These are phyloP conservation scores for Begonia masoniana DNA, from an alignment of 306 rosid species.

Conservation along the genomic window DNA sequence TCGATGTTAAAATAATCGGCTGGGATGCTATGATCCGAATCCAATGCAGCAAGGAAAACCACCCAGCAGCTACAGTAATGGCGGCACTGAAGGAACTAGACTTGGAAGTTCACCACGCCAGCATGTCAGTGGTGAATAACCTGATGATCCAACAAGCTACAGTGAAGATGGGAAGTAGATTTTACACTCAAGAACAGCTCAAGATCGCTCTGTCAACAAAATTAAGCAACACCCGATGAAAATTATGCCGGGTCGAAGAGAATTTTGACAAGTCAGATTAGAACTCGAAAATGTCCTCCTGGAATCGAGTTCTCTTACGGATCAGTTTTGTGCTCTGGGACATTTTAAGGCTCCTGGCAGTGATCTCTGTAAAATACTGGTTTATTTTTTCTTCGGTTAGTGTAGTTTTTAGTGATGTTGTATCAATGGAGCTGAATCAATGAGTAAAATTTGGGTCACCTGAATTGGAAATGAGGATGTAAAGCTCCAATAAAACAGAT, in stretches of 20 bases:
- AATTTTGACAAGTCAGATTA: neutral
- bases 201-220: constrained; percentile 46
- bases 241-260: neutral
- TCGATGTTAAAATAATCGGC: constrained; percentile 84
- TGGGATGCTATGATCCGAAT: constrained; percentile 92
- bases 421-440: neutral
- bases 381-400: constrained; percentile 12
- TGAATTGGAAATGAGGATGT: neutral
- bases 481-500: no score
- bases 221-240: constrained; percentile 37
- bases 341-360: constrained; percentile 45
- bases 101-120: constrained; percentile 86
- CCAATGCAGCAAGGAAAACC: constrained; percentile 77
- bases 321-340: constrained; percentile 24
- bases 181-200: constrained; percentile 88
- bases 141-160: constrained; percentile 94
- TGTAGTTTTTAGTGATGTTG: constrained; percentile 1
- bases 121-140: constrained; percentile 82
- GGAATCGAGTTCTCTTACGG: constrained; percentile 3
- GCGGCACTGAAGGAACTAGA: constrained; percentile 81
- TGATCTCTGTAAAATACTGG: constrained; percentile 27
- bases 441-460: neutral
- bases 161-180: constrained; percentile 74
- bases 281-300: neutral
- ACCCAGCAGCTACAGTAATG: constrained; percentile 83